Conservation (phyloP, 192 early-diverging fungal genomes). For the Linnemannia hyalina region DNA sequence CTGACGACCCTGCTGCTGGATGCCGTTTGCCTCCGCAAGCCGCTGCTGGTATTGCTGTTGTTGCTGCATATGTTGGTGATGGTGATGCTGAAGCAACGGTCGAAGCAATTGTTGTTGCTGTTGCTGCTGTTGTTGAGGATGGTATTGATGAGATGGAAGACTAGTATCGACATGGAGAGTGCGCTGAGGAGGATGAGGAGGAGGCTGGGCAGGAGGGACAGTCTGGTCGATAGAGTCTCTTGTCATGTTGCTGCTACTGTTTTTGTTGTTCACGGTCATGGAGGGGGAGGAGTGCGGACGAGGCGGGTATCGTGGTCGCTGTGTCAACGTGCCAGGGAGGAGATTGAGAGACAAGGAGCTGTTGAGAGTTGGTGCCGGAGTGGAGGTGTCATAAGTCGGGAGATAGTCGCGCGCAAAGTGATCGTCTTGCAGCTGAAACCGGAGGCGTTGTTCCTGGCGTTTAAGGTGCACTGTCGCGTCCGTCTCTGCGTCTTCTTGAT, state of each 20-base stretch:
- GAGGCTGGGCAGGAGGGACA: neutral
- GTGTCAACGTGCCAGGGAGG: neutral
- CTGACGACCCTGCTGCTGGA: neutral
- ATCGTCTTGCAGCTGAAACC: slow-evolving; percentile 4
- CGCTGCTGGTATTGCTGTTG: neutral
- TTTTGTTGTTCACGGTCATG: neutral
- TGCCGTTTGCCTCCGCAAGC: neutral
- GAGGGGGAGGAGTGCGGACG: neutral
- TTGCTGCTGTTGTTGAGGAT: neutral
- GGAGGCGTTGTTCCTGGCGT: neutral
- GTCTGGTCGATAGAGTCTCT: neutral
- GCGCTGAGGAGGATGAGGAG: neutral
- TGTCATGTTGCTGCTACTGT: neutral
- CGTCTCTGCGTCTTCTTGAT: neutral
- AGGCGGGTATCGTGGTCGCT: neutral
- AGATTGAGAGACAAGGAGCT: neutral
- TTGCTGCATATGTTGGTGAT: neutral
- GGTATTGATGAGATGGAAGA: neutral
- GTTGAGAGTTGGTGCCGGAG: neutral
- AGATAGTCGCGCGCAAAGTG: slow-evolving; percentile 1
- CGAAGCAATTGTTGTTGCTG: neutral
- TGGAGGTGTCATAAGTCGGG: neutral
- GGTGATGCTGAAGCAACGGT: neutral
- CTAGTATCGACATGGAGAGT: neutral
- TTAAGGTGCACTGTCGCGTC: neutral